Conservation (phyloP, 495 filamentous ascomycete species). For the Pseudoneurospora amorphoporcata region DNA sequence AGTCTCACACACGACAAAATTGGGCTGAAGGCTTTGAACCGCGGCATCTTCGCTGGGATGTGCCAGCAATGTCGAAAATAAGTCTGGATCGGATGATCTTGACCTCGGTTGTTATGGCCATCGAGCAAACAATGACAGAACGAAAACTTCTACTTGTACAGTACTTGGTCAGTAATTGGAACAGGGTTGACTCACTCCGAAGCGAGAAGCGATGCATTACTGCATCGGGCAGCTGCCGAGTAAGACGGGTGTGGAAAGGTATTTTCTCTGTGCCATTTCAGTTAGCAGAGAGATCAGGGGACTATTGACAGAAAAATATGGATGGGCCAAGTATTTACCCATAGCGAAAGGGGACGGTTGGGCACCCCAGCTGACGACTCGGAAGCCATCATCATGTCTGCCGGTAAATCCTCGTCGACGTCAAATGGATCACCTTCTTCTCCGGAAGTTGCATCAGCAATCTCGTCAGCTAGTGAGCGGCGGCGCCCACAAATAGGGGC, state of each 20-base stretch:
- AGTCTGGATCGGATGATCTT: not conserved
- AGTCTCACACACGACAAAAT: not conserved
- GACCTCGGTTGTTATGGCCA: not conserved
- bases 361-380: not conserved
- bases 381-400: not conserved
- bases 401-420: not conserved
- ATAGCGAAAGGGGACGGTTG: not conserved
- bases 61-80: not conserved
- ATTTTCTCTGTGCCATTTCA: not conserved
- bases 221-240: not conserved
- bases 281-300: not conserved
- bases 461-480: not conserved
- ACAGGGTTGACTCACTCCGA: not conserved
- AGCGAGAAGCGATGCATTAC: not conserved
- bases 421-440: not conserved
- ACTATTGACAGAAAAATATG: not conserved
- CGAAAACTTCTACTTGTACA: not conserved
- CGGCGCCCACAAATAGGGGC: not conserved
- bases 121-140: not conserved
- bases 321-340: not conserved
- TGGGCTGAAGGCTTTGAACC: not conserved
- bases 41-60: not conserved
- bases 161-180: not conserved
- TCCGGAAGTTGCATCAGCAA: not conserved
- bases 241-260: not conserved